Percentiles rank a stretch among this genome's conserved stretches.
These are phyloP conservation scores for Thalassiosira exigua DNA, from an alignment of 352 stramenopile genomes.

Conservation along the genomic window DNA sequence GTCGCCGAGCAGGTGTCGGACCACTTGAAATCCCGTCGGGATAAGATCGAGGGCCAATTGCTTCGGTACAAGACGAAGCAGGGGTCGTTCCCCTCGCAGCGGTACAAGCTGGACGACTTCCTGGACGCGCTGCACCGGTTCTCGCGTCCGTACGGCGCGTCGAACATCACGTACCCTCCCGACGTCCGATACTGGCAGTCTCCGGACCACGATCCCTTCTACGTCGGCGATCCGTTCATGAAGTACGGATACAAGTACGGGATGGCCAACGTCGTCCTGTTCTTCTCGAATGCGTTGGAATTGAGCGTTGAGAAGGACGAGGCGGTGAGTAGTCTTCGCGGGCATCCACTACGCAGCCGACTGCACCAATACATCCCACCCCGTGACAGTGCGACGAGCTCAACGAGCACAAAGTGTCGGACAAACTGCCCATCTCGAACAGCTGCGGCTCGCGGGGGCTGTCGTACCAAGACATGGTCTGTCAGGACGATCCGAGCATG, in stretches of 20 bases:
- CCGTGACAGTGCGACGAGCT: slow-evolving; percentile 41
- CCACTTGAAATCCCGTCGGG: slow-evolving; percentile 34
- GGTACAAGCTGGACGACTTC: slow-evolving; percentile 49
- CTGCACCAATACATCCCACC: background rate
- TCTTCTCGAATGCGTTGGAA: slow-evolving; percentile 34
- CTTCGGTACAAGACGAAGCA: slow-evolving; percentile 30
- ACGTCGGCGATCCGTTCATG: slow-evolving; percentile 50
- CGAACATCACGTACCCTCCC: slow-evolving; percentile 1
- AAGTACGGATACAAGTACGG: slow-evolving; percentile 56
- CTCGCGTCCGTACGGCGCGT: slow-evolving; percentile 12
- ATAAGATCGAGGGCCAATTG: slow-evolving; percentile 35
- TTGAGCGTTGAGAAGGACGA: slow-evolving; percentile 38
- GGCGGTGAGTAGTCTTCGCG: too few relatives aligned
- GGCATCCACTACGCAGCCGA: too few relatives aligned
- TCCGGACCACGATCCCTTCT: slow-evolving; percentile 36
- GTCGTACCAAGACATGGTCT: slow-evolving; percentile 30
- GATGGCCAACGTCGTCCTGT: slow-evolving; percentile 46
- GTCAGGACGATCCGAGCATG: background rate
- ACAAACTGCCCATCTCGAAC: slow-evolving; percentile 35
- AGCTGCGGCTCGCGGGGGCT: slow-evolving; percentile 44
- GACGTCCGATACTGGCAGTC: slow-evolving; percentile 19
- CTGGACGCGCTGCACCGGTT: slow-evolving; percentile 24
- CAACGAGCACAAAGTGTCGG: slow-evolving; percentile 32
- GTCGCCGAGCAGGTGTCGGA: slow-evolving; percentile 35
- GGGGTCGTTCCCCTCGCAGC: slow-evolving; percentile 27